phyloP scores from a whole-genome alignment of 164 flowering plant species.

The Nelumbo lutea region DNA sequence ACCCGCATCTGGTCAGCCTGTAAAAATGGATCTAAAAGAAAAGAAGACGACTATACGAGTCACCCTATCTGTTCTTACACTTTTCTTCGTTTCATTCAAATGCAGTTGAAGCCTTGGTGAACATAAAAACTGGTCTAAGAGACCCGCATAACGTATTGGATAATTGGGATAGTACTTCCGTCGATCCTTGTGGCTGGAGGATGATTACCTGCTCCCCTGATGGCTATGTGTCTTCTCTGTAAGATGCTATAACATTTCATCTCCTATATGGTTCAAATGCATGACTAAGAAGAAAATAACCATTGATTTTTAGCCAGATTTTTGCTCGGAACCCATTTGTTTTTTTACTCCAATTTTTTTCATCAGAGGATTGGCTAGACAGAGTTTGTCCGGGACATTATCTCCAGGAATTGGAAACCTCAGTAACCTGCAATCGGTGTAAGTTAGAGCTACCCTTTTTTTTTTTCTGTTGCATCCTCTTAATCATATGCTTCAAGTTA shows the following conservation, averaged over 20 bases:
- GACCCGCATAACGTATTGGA: slow-evolving; percentile 91
- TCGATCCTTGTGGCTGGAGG: slow-evolving; percentile 99
- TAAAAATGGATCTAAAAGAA: not conserved
- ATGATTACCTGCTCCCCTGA: slow-evolving; percentile 82
- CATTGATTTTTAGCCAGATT: not conserved
- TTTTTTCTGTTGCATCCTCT: not conserved
- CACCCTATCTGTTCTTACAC: not conserved
- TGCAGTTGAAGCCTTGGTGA: slow-evolving; percentile 87
- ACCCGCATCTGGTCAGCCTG: no score
- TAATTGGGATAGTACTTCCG: slow-evolving; percentile 87
- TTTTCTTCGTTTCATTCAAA: not conserved
- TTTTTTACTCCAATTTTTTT: not conserved
- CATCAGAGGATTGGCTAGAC: slow-evolving; percentile 83
- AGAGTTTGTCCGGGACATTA: slow-evolving; percentile 72
- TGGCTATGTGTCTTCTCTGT: slow-evolving; percentile 82
- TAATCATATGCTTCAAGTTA: no score
- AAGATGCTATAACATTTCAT: slow-evolving; percentile 27
- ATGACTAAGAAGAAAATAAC: no score
- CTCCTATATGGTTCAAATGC: not conserved
- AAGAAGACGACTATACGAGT: not conserved
- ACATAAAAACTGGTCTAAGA: slow-evolving; percentile 52
- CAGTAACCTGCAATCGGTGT: slow-evolving; percentile 77
- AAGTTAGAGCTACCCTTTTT: slow-evolving; percentile 27
- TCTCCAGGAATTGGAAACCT: slow-evolving; percentile 82
- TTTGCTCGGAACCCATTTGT: slow-evolving; percentile 2